Conservation (phyloP, 768 basidiomycete genomes). For the Amanita rimosa region DNA sequence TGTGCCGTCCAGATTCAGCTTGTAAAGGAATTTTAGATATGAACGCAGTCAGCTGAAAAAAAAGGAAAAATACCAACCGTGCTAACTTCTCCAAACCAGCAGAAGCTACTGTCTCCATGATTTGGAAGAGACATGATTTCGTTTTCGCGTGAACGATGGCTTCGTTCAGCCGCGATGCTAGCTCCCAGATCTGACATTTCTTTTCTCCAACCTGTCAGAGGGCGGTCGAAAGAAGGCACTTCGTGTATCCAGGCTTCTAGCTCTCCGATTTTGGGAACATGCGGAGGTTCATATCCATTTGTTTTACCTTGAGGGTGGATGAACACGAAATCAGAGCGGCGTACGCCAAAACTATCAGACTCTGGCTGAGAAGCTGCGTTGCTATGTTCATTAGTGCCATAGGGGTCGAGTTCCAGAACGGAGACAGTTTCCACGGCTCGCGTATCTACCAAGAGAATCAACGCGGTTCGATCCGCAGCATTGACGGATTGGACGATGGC, state of each 20-base stretch:
- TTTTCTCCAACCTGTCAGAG: slow-evolving; percentile 60
- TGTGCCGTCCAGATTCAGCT: slow-evolving; percentile 69
- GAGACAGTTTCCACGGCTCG: slow-evolving; percentile 56
- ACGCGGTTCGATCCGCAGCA: slow-evolving; percentile 58
- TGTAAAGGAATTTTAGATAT: slow-evolving; percentile 4
- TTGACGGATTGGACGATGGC: slow-evolving; percentile 77
- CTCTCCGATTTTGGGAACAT: slow-evolving; percentile 79
- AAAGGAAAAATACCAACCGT: slow-evolving; percentile 31
- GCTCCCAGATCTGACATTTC: slow-evolving; percentile 59
- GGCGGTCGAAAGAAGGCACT: slow-evolving; percentile 34
- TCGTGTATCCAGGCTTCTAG: slow-evolving; percentile 73
- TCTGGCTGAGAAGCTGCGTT: slow-evolving; percentile 26
- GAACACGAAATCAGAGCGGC: slow-evolving; percentile 77
- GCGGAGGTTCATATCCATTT: slow-evolving; percentile 60
- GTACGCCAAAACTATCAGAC: slow-evolving; percentile 64
- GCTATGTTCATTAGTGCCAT: slow-evolving; percentile 50
- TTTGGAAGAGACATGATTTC: slow-evolving; percentile 31
- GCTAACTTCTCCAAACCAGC: slow-evolving; percentile 86
- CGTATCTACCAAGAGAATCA: slow-evolving; percentile 46
- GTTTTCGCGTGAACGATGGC: slow-evolving; percentile 25
- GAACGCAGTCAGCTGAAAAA: slow-evolving; percentile 1
- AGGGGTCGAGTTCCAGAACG: slow-evolving; percentile 81
- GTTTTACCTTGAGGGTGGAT: slow-evolving; percentile 58
- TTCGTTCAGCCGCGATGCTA: slow-evolving; percentile 37
- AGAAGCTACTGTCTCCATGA: slow-evolving; percentile 28